phyloP scores from a whole-genome alignment of 768 basidiomycete genomes.

The Rhizopogon roseolus region DNA sequence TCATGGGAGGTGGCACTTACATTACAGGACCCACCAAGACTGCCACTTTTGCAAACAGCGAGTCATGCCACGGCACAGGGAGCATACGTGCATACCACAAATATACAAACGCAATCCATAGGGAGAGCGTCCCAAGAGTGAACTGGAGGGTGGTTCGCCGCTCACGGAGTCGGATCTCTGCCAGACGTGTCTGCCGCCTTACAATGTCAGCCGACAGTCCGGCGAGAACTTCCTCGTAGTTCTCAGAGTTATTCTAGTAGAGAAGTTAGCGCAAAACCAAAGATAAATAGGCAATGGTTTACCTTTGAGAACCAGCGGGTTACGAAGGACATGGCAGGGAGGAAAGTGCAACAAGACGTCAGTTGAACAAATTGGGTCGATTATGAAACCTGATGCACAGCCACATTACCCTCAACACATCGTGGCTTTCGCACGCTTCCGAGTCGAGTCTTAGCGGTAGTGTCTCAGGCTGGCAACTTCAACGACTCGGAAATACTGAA shows the following conservation, averaged over 20 bases:
- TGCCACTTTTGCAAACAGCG: constrained; percentile 34
- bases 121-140: constrained; percentile 71
- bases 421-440: no score
- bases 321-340: constrained; percentile 24
- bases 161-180: constrained; percentile 84
- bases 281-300: background rate
- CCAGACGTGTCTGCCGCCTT: constrained; percentile 66
- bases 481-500: no score
- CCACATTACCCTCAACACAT: background rate
- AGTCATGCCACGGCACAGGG: constrained; percentile 30
- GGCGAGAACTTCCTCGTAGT: constrained; percentile 74
- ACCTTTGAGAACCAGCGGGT: constrained; percentile 25
- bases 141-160: constrained; percentile 71
- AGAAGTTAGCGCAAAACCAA: background rate
- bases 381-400: background rate
- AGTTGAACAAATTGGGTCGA: background rate
- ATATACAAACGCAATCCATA: constrained; percentile 68
- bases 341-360: constrained; percentile 1
- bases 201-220: constrained; percentile 64
- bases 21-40: constrained; percentile 73
- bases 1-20: constrained; percentile 42
- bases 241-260: constrained; percentile 35
- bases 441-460: no score
- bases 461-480: no score
- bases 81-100: constrained; percentile 67